Evolutionary conservation across 176 grass and related monocot species (phyloP).

Genomic region (Oryza australiensis): DNA sequence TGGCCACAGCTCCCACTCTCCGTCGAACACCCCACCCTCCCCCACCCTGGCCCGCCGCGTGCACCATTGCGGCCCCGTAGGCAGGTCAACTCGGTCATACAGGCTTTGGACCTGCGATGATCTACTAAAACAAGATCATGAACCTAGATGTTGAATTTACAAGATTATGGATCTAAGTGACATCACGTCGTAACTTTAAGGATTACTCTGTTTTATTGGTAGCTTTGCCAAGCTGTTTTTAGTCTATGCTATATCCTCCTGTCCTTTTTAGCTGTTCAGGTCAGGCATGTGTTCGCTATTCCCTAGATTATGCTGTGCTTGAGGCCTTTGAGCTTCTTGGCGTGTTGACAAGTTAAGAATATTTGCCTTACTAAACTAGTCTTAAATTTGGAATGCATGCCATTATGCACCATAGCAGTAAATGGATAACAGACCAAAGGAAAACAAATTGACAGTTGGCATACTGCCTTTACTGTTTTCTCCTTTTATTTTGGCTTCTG

Average conservation of each 20-base stretch:
- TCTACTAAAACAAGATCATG: too few relatives aligned
- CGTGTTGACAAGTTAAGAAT: too few relatives aligned
- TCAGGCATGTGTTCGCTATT: not conserved
- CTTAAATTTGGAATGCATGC: not conserved
- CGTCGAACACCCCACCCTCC: too few relatives aligned
- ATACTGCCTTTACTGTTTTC: not conserved
- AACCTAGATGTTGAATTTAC: too few relatives aligned
- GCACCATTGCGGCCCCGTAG: too few relatives aligned
- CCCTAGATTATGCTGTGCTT: not conserved
- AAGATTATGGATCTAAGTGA: too few relatives aligned
- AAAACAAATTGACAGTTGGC: not conserved
- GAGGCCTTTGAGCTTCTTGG: not conserved
- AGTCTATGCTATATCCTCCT: not conserved
- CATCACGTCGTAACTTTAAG: too few relatives aligned
- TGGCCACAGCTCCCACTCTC: too few relatives aligned
- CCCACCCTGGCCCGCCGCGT: too few relatives aligned
- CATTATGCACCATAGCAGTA: not conserved
- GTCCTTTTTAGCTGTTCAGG: not conserved
- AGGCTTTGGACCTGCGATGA: too few relatives aligned
- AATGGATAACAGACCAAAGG: not conserved
- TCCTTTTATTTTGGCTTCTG: constrained; percentile 7
- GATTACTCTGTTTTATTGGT: too few relatives aligned
- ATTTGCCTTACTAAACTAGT: not conserved
- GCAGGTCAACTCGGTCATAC: too few relatives aligned
- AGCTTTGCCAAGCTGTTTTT: not conserved